Evolutionary conservation across 495 filamentous ascomycete genomes (phyloP).

Genomic region (Neurospora tetrasperma): DNA sequence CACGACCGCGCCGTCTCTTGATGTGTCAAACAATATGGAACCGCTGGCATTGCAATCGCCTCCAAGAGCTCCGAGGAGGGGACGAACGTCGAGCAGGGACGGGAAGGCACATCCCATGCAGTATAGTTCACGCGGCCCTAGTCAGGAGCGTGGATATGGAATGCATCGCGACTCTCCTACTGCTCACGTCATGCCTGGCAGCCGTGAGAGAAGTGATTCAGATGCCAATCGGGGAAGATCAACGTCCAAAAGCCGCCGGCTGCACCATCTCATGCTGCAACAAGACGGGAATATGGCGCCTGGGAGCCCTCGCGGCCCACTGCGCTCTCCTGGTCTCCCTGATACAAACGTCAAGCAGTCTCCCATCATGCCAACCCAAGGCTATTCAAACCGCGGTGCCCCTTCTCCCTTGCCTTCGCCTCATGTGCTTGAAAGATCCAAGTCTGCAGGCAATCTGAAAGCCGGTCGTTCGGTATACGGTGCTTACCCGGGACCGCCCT

Average conservation of each 20-base stretch:
- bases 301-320: constrained; percentile 19
- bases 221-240: constrained; percentile 44
- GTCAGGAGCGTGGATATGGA: constrained; percentile 23
- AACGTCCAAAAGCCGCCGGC: constrained; percentile 35
- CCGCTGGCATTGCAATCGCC: constrained; percentile 16
- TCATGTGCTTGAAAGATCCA: constrained; percentile 15
- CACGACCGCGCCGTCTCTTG: constrained; percentile 11
- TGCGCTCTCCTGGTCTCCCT: constrained; percentile 35
- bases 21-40: constrained; percentile 11
- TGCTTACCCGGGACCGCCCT: constrained; percentile 24
- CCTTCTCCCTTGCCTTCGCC: constrained; percentile 19
- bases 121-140: constrained; percentile 30
- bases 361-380: constrained; percentile 39
- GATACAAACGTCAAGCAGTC: constrained; percentile 36
- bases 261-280: constrained; percentile 32
- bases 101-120: constrained; percentile 32
- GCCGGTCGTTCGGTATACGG: constrained; percentile 22
- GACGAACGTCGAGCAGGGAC: constrained; percentile 36
- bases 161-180: constrained; percentile 15
- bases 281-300: constrained; percentile 32
- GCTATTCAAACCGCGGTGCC: constrained; percentile 26
- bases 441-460: constrained; percentile 23
- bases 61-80: constrained; percentile 21
- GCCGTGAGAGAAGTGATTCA: constrained; percentile 52
- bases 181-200: constrained; percentile 22